Base-by-base conservation (phyloP, 1,284 basidiomycete species). In the Thelephora terrestris region DNA sequence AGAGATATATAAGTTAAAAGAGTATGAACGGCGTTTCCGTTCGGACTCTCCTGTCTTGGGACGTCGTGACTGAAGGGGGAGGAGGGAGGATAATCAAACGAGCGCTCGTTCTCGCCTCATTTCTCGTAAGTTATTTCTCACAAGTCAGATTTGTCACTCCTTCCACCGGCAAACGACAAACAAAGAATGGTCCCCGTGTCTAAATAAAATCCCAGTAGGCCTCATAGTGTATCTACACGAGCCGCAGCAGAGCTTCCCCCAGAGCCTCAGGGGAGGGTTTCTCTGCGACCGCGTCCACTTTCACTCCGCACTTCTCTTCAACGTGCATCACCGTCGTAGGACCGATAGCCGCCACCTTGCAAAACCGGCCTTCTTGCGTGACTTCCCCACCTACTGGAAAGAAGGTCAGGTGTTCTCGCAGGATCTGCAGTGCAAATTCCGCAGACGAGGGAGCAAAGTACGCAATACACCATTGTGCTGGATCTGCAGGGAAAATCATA, bases 391-490 rank as follows among this genome's bases (percentile, higher is more conserved):
- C 47, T 9, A 23, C 34, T 3, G 18, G 18, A 0, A 56, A 55
- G 21, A 71, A 47, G 2, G 53, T 47, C 53, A 85, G 79, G 49
- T 71, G 63, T 24, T 70, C 59, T 12, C 60, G 60, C 23, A 88
- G 54, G 23, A 68, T 59, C 0, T 83, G 82, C 4, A 70, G 62
- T 7, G 75, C 78, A 47, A 78, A 75, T 32, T 69, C 69, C 0
- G 84, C 77, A 1, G 76, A 72, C 2, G 85, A 89, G 2, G 86
- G 87, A 0, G 87, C 82, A 55, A 89, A 90, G 58, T 78, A 78
- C 14, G 79, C 74, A 7, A 87, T 74, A 83, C 85, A 87, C 76
- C 79, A 81, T 48, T 50, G 34, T 42, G 50, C 53, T 42, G 24
- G 29, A 21, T 18, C n/a, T 49, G 34, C 6, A 25, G 37, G n/a